phyloP scores from a whole-genome alignment of 1,284 basidiomycete species.

The Fomitopsis palustris region DNA sequence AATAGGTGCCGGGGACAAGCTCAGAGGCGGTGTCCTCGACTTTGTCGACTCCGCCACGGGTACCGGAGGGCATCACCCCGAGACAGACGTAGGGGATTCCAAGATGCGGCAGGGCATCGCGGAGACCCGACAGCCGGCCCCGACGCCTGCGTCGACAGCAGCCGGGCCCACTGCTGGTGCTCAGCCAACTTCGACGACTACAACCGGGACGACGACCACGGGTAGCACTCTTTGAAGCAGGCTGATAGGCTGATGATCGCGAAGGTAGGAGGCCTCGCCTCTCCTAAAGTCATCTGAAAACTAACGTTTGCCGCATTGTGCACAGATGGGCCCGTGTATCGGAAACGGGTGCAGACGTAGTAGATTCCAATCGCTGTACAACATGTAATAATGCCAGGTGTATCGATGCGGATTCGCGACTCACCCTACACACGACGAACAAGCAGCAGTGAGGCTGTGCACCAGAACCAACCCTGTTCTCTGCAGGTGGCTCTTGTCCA shows the following conservation, averaged over 20 bases:
- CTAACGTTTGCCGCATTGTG: not conserved
- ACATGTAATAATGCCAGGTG: not conserved
- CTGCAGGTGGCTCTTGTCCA: not conserved
- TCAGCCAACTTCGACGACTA: not conserved
- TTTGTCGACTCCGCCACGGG: conserved; percentile 27
- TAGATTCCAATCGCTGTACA: not conserved
- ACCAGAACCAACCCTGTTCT: not conserved
- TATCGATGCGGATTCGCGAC: too few relatives aligned
- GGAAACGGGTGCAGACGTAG: not conserved
- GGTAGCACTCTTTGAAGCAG: not conserved
- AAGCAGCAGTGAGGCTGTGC: not conserved
- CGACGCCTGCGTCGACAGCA: not conserved
- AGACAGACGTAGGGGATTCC: conserved; percentile 16
- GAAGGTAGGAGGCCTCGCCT: not conserved
- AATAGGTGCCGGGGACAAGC: conserved; percentile 21
- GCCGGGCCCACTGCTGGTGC: not conserved
- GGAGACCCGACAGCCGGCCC: not conserved
- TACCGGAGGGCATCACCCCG: conserved; percentile 17
- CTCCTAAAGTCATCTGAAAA: not conserved
- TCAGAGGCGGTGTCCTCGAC: conserved; percentile 27
- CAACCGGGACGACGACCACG: not conserved
- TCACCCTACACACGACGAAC: not conserved
- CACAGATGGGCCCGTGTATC: not conserved
- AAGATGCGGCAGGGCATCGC: conserved; percentile 14
- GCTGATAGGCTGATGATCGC: not conserved